Base-by-base conservation (phyloP, 768 basidiomycete genomes). In the Boletus fagicola region DNA sequence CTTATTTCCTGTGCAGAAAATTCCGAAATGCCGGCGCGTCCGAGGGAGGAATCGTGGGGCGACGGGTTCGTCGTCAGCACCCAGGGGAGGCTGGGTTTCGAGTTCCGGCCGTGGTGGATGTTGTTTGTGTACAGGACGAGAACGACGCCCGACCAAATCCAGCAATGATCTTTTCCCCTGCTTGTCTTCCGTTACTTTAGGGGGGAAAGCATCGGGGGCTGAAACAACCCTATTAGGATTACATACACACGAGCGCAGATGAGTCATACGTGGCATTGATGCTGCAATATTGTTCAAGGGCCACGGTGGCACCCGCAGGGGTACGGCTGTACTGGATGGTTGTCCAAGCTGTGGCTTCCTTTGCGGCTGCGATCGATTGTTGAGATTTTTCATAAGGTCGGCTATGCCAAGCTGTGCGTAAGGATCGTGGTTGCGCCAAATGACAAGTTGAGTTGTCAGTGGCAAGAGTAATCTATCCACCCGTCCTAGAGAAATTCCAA, bases 161-260 rank as follows among this genome's bases (percentile, higher is more conserved):
- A 57, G 48, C 5, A 54, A 44, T 1, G 44, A 51, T 51, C 9
- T 65, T 46, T 64, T 68, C 35, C 38, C 39, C 22, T 59, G 63
- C 58, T 56, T 59, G 28, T 60, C 56, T 31, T 64, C 57, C 10
- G 33, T 53, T 54, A 53, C 52, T 57, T 65, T 61, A 54, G 61
- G 57, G 43, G 70, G 65, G 62, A 73, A 76, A 6, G 67, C 72
- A 57, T 75, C 75, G 1, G 77, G 77, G 2, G 77, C 77, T 78
- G 60, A 51, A 57, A 49, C n/a, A 43, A 46, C 57, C 59, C 20
- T n/a, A 57, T 66, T 35, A 64, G 52, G 44, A 38, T 43, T 35
- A 47, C 24, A 30, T 45, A 44, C 43, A 40, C 11, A 45, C 16
- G 31, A 53, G 44, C 18, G 7, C 18, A 20, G 35, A 57, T 56